Conservation (phyloP, 768 basidiomycete genomes). For the Hygrophorus russula region DNA sequence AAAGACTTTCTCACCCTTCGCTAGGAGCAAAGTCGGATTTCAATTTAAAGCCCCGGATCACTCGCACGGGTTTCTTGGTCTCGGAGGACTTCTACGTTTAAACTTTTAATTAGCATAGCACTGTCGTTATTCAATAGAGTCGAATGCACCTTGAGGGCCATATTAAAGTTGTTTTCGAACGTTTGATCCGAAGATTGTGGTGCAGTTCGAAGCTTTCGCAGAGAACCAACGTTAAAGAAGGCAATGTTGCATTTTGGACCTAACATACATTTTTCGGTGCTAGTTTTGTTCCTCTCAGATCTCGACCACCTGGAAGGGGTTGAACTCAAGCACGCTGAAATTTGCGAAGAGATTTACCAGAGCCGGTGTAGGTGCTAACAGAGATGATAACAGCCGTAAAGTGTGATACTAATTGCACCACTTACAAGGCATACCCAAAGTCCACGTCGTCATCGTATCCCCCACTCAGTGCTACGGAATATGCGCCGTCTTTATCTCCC, state of each 20-base stretch:
- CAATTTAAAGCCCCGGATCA: constrained; percentile 78
- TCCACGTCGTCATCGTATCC: constrained; percentile 86
- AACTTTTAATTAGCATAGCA: background rate
- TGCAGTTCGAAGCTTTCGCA: constrained; percentile 68
- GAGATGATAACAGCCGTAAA: background rate
- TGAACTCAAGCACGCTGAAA: background rate
- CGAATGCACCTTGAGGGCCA: constrained; percentile 43
- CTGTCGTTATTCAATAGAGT: background rate
- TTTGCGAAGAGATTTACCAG: constrained; percentile 30
- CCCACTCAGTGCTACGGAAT: constrained; percentile 80
- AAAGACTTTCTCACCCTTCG: constrained; percentile 44
- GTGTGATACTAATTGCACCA: constrained; percentile 9
- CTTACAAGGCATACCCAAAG: constrained; percentile 72
- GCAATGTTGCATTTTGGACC: background rate
- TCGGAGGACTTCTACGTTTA: constrained; percentile 57
- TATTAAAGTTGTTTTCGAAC: constrained; percentile 67
- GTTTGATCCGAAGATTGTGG: constrained; percentile 77
- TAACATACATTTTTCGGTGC: constrained; percentile 68
- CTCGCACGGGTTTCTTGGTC: constrained; percentile 73
- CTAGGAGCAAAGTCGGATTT: constrained; percentile 63
- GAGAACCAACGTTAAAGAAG: background rate
- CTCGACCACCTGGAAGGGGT: constrained; percentile 53
- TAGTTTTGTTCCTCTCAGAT: constrained; percentile 74
- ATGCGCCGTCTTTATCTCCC: constrained; percentile 55
- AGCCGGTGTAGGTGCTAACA: constrained; percentile 68